A percentile compares a stretch with the other conserved stretches of the same genome.
Evolutionary conservation across 1,284 basidiomycete species (phyloP).

Genomic region (Papiliotrema nemorosa): DNA sequence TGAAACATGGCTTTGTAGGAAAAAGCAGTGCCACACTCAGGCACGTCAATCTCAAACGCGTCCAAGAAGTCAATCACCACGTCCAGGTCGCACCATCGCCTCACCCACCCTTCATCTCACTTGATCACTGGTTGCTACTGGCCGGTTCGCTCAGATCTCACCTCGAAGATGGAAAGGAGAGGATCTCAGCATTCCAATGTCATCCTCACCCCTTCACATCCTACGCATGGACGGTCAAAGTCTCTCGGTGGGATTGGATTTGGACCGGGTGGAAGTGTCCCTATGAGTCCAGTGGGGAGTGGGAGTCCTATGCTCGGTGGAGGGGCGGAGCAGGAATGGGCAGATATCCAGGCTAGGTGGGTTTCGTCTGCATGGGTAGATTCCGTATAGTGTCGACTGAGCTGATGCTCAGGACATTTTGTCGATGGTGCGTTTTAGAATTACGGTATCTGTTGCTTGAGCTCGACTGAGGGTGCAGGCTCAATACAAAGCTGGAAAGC

Average conservation of each 20-base stretch:
- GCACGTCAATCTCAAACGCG: no score
- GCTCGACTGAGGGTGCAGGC: constrained; percentile 56
- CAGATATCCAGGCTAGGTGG: constrained; percentile 54
- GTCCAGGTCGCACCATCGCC: no score
- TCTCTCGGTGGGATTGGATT: constrained; percentile 17
- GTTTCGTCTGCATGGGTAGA: not conserved
- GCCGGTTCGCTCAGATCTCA: no score
- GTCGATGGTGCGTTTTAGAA: constrained; percentile 40
- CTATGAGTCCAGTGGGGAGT: constrained; percentile 16
- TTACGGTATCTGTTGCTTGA: not conserved
- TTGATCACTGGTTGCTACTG: not conserved
- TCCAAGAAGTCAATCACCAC: no score
- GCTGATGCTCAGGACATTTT: constrained; percentile 38
- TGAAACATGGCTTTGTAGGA: no score
- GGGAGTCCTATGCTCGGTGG: constrained; percentile 46
- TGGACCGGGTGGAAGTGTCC: constrained; percentile 10
- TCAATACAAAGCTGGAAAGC: constrained; percentile 90
- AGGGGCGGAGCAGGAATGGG: constrained; percentile 65
- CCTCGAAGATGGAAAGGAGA: constrained; percentile 5
- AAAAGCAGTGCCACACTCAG: no score
- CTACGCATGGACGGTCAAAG: constrained; percentile 20
- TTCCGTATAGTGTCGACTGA: no score
- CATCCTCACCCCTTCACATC: not conserved
- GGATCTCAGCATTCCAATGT: not conserved
- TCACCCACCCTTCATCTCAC: not conserved